Evolutionary conservation across 2,329 filamentous ascomycete genomes (phyloP), one percentile per base, ranked within the genome.

Genomic region (Neopestalotiopsis sp.): DNA sequence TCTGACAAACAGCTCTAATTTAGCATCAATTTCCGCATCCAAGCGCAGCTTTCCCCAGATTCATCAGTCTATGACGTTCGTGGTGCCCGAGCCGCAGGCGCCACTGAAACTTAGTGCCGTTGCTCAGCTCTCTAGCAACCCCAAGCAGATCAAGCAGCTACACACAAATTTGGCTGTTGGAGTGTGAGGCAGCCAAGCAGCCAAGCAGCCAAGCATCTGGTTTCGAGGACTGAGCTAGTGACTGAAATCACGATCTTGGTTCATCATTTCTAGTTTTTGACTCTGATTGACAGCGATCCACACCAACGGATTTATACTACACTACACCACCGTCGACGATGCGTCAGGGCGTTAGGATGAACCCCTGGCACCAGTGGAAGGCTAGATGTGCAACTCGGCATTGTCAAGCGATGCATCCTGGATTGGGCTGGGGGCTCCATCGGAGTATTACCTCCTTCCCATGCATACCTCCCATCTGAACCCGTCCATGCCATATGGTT

Each of bases 1-100:
- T n/a, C 17, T 53, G 64, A 2, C 32, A 58, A 38, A 49, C 10
- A 65, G 62, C 64, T 66, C 64, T 32, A 58, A 20, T 45, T 32
- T 64, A 66, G 64, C 28, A 12, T 45, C 64, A 66, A 58, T 58
- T 57, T 58, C 64, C 42, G 30, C 34, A 40, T 14, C 24, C 62
- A 65, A 30, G 40, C 59, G n/a, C n/a, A 40, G 13, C n/a, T 64
- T 64, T 64, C 61, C 61, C 61, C 42, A 66, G 45, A 57, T 66
- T 66, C 45, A 17, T 13, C 28, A 57, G 64, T 66, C 64, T 66
- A 66, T 66, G 64, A 66, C 64, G 45, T 66, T 40, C 20, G 12
- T 34, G 17, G 34, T 30, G 62, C 34, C 64, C 64, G 64, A 24
- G 28, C 64, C 53, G 64, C 64, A 66, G 64, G 38, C 64, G 53